These are phyloP conservation scores for Lecanicillium sp. DNA, from an alignment of 2,329 filamentous ascomycete genomes.

Conservation along the genomic window DNA sequence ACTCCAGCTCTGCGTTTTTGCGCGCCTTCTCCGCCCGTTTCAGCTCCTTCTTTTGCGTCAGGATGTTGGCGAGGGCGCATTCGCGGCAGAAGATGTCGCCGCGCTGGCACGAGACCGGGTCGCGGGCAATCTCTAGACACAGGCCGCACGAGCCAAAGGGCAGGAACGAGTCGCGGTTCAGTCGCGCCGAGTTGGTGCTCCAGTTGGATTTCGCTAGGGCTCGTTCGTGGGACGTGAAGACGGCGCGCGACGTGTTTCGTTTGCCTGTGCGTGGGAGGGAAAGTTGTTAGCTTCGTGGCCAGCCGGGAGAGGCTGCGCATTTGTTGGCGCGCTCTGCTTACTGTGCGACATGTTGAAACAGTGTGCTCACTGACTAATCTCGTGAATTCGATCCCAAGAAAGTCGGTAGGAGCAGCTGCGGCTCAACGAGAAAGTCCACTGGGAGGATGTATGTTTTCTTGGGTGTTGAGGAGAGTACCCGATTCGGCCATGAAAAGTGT, in stretches of 20 bases:
- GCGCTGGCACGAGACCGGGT: slow-evolving; percentile 74
- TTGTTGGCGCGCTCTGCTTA: slow-evolving; percentile 19
- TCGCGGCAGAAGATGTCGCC: slow-evolving; percentile 95
- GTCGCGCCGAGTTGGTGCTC: slow-evolving; percentile 74
- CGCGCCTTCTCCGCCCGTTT: slow-evolving; percentile 66
- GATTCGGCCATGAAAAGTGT: too few species aligned
- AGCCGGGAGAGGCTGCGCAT: background rate
- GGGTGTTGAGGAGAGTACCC: too few species aligned
- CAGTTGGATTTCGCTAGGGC: slow-evolving; percentile 73
- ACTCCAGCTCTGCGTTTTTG: slow-evolving; percentile 54
- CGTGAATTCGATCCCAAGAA: too few species aligned
- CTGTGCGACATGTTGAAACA: slow-evolving; percentile 32
- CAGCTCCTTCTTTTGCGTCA: slow-evolving; percentile 86
- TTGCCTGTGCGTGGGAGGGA: slow-evolving; percentile 45
- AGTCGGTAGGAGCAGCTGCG: too few species aligned
- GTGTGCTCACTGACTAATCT: background rate
- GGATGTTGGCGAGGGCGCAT: slow-evolving; percentile 84
- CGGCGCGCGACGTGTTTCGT: slow-evolving; percentile 82
- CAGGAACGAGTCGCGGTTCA: slow-evolving; percentile 85
- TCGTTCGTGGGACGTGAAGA: slow-evolving; percentile 92
- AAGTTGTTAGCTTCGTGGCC: slow-evolving; percentile 3
- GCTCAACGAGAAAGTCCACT: too few species aligned
- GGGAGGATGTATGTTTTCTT: too few species aligned
- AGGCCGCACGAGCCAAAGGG: slow-evolving; percentile 84
- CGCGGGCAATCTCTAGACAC: slow-evolving; percentile 72